A percentile compares a stretch with the other conserved stretches of the same genome.
Conservation (phyloP, 2,329 filamentous ascomycete genomes). For the Emmonsiellopsis sp. region DNA sequence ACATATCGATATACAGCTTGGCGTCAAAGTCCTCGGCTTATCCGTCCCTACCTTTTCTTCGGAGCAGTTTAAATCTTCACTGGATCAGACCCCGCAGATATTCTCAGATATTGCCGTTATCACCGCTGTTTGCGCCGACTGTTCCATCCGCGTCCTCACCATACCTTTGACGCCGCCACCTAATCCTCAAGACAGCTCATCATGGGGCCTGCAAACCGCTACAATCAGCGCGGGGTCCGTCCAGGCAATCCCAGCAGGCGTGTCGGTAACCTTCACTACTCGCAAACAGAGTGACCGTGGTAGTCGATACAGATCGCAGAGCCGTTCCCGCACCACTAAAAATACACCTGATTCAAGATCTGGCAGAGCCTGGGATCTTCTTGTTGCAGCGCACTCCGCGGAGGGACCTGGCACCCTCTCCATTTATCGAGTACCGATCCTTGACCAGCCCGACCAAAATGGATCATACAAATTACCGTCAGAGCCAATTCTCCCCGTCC, state of each 20-base stretch:
- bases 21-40: conserved; percentile 44
- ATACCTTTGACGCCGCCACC: conserved; percentile 47
- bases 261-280: conserved; percentile 47
- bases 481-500: conserved; percentile 35
- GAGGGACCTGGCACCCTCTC: conserved; percentile 38
- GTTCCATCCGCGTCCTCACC: conserved; percentile 46
- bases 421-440: conserved; percentile 34
- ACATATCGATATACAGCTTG: conserved; percentile 47
- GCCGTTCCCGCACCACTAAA: conserved; percentile 15
- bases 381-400: conserved; percentile 39
- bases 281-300: conserved; percentile 24
- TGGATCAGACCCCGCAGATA: conserved; percentile 38
- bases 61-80: conserved; percentile 27
- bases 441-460: conserved; percentile 16
- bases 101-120: conserved; percentile 45
- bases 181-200: conserved; percentile 24
- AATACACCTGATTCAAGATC: conserved; percentile 7
- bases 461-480: conserved; percentile 20
- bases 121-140: conserved; percentile 48
- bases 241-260: conserved; percentile 41
- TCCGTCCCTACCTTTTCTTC: conserved; percentile 40
- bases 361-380: conserved; percentile 31
- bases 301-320: conserved; percentile 23
- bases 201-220: conserved; percentile 39
- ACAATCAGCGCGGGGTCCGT: conserved; percentile 38